Percentiles rank a stretch among this genome's conserved stretches.
phyloP scores from a whole-genome alignment of 768 basidiomycete species.

The Trametes sanguinea region DNA sequence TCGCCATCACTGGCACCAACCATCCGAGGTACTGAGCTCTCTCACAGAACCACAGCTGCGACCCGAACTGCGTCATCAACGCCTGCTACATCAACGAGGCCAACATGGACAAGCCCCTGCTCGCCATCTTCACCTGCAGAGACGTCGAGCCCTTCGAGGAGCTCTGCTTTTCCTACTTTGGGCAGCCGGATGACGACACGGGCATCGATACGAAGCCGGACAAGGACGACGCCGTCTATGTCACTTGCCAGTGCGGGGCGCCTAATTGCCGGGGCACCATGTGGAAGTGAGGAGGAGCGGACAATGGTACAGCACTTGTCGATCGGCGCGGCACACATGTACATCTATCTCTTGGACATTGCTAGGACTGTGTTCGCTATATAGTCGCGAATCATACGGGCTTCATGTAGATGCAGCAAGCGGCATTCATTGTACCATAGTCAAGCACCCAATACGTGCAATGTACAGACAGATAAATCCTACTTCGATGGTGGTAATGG shows the following conservation, averaged over 20 bases:
- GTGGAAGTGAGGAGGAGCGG: constrained; percentile 28
- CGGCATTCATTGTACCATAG: not conserved
- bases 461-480: not conserved
- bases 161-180: constrained; percentile 75
- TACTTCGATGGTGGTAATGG: not conserved
- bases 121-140: constrained; percentile 64
- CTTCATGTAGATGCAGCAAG: no score
- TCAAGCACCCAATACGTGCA: not conserved
- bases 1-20: constrained; percentile 5
- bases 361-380: no score
- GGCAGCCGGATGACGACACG: constrained; percentile 43
- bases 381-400: no score
- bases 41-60: constrained; percentile 84
- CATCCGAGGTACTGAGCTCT: not conserved
- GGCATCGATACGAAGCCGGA: constrained; percentile 8
- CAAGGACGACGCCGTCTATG: constrained; percentile 41
- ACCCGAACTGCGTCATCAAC: constrained; percentile 77
- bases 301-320: constrained; percentile 9
- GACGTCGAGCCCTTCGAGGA: constrained; percentile 71
- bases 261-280: constrained; percentile 49
- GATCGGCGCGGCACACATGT: not conserved
- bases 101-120: constrained; percentile 65
- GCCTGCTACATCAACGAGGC: constrained; percentile 80
- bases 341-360: not conserved
- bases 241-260: constrained; percentile 53